These are phyloP conservation scores for Lophium mytilinum DNA, from an alignment of 495 filamentous ascomycete genomes.

Conservation along the genomic window DNA sequence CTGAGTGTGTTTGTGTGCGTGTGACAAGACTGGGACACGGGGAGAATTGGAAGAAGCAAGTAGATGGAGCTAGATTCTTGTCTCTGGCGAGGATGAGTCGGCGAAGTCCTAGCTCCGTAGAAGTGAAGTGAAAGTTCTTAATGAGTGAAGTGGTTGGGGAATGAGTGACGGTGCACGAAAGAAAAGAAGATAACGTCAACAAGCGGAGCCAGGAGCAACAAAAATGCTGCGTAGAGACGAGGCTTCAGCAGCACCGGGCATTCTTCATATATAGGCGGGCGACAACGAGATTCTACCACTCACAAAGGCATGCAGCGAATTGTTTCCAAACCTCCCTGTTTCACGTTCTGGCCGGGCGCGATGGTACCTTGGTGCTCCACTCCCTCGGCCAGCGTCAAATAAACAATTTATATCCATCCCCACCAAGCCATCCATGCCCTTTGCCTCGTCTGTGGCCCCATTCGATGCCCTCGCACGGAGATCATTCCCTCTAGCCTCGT, in stretches of 20 bases:
- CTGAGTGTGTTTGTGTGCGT: conserved; percentile 7
- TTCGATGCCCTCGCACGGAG: neutral
- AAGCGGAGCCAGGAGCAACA: conserved; percentile 1
- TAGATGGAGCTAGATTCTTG: neutral
- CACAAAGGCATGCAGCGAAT: neutral
- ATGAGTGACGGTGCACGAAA: conserved; percentile 21
- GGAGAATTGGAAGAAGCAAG: neutral
- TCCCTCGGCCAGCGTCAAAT: conserved; percentile 3
- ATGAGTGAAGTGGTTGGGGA: conserved; percentile 3
- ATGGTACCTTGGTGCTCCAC: conserved; percentile 7
- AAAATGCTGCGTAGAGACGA: conserved; percentile 13
- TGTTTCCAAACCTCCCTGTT: conserved; percentile 24
- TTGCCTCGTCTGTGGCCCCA: conserved; percentile 9
- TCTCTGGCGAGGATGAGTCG: neutral
- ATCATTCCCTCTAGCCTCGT: conserved; percentile 7
- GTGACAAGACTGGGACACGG: neutral
- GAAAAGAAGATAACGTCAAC: conserved; percentile 7
- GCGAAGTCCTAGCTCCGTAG: neutral
- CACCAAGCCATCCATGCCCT: conserved; percentile 10
- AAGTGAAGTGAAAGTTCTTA: conserved; percentile 2
- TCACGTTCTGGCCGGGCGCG: conserved; percentile 18
- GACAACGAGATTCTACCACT: neutral
- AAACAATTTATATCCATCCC: conserved; percentile 18
- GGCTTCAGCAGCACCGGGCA: neutral
- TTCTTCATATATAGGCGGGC: conserved; percentile 22